Evolutionary conservation across 2,329 filamentous ascomycete species (phyloP), one percentile per base, ranked within the genome.

Genomic region (Ceratocystis ficicola): DNA sequence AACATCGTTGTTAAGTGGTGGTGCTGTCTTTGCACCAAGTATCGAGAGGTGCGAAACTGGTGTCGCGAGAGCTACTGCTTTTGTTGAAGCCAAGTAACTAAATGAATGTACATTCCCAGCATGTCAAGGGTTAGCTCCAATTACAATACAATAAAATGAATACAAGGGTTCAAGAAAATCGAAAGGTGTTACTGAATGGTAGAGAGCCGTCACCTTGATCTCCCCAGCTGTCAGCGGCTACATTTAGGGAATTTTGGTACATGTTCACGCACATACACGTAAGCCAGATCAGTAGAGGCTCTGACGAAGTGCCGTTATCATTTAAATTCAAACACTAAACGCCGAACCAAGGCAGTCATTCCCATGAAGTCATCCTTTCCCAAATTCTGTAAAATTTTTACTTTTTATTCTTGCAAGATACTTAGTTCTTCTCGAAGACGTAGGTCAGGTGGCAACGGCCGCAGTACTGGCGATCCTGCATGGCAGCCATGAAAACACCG

Each of bases 401-500:
- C 64, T 66, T 66, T 69, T 68, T 63, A 67, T 65, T 68, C 62
- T 68, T 61, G 62, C 65, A 68, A 65, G 66, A 68, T 61, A 69
- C 73, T 80, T 81, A 82, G 74, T 80, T 80, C 81, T 87, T 86
- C 78, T 86, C 84, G 76, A 87, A 86, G 77, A 87, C 84, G 79
- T 87, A 87, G 78, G 85, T 87, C 70, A 87, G 78, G 78, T 87
- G 84, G 83, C 85, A 87, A 71, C 83, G 83, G 73, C 85, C 85
- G 73, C 91, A 96, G 88, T 96, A 96, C 83, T 99, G 95, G 79
- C 94, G 90, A 83, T 99, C 95, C 82, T 95, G 88, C 92, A 97
- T 97, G 78, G 94, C 90, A 78, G 94, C 94, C 94, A 99, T 99
- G 89, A 99, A 99, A 83, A 99, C 88, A 92, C 94, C 94, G 75